Base-by-base conservation (phyloP, 805 yeast species). In the Kodamaea leandrae region DNA sequence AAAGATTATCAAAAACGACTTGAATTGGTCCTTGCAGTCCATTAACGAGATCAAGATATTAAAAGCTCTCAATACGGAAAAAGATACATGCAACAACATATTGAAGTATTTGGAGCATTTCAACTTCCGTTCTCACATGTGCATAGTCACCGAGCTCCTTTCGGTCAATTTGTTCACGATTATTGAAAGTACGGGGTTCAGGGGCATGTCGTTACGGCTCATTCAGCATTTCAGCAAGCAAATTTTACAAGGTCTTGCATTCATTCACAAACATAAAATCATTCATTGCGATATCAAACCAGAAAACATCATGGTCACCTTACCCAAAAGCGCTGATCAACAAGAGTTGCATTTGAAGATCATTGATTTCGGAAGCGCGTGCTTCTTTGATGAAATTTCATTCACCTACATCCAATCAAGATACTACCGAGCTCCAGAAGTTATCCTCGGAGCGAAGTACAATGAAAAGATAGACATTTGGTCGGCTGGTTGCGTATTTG, bases 241-340 rank as follows among this genome's bases (percentile, higher is more conserved):
- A 45, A 63, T 85, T 3, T 60, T 86, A 10, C 57, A 65, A 6
- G 90, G 86, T 0, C 57, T 88, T 32, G 58, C 69, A n/a, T 79
- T 69, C 47, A 66, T 88, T 24, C 89, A 83, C 50, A 48, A 62
- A 0, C 55, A 68, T 19, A 66, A 71, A 9, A 73, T 88, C 5
- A 78, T 88, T 18, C 96, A 88, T 56, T 87, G 95, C 52, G 96
- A 88, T 57, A 64, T 88, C 42, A 88, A 88, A 54, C 96, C 95
- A 0, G 96, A 86, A 53, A 88, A 88, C 59, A 67, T 88, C 26
- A 78, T 86, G 81, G 60, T 84, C 4, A 55, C 58, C 36, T 45
- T 68, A 10, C 74, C 74, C 1, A 52, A 39, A 8, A 9, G 32
- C 3, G 19, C 26, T 12, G 44, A 58, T 1, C 63, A 69, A 6